Base-by-base conservation (phyloP, 1,139 yeast genomes). In the Suhomyces choctaworum region DNA sequence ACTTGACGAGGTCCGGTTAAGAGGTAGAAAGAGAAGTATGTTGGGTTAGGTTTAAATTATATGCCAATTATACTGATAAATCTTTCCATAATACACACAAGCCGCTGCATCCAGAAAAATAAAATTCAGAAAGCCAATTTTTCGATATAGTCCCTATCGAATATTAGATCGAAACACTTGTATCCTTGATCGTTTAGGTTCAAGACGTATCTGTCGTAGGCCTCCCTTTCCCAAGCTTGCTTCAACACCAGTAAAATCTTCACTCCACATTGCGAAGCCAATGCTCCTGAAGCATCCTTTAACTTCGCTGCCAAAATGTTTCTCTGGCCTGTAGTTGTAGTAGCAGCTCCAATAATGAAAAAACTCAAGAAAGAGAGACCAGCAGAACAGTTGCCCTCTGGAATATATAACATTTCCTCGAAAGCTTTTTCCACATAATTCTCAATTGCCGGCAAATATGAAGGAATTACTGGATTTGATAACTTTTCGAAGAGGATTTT, bases 11-110 rank as follows among this genome's bases (percentile, higher is more conserved):
- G 98, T 92, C 1, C 70, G 97, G 49, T 61, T 84, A 64, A 76
- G 98, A 54, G 99, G 99, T 2, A 73, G 99, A 48, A 92, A 92
- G 73, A 75, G 98, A 60, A 84, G 95, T 45, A 87, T 90, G 96
- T 66, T 90, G 33, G 97, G 97, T 9, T 85, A 52, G 37, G 10
- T 15, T 7, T 21, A 15, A 21, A 16, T n/a, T 14, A 11, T 25
- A 8, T 4, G 16, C 21, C 14, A 21, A 3, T 11, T 9, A 12
- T 15, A 11, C 16, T 14, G 9, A n/a, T n/a, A n/a, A n/a, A n/a
- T n/a, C n/a, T n/a, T n/a, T n/a, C n/a, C n/a, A n/a, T n/a, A n/a
- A n/a, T n/a, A n/a, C n/a, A n/a, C n/a, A n/a, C n/a, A n/a, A n/a
- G n/a, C n/a, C n/a, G n/a, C n/a, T n/a, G n/a, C n/a, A n/a, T n/a